Evolutionary conservation across 2,329 filamentous ascomycete genomes (phyloP).

Genomic region (Pyrenochaeta sp.): DNA sequence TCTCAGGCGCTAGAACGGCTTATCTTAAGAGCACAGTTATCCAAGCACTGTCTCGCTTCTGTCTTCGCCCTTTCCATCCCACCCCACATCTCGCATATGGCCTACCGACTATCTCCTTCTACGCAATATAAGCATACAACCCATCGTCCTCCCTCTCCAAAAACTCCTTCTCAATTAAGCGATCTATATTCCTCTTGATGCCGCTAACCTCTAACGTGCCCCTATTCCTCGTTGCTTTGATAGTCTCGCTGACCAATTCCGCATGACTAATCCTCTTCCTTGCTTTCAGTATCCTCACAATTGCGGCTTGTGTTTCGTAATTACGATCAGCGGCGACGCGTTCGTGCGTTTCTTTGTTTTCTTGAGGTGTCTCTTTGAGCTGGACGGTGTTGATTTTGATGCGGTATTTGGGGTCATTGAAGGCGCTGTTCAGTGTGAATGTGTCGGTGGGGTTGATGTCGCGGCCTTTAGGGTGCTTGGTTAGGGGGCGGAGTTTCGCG

Average conservation of each 20-base stretch:
- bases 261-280: slow-evolving; percentile 85
- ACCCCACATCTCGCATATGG: not conserved
- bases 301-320: slow-evolving; percentile 96
- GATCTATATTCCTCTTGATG: slow-evolving; percentile 98
- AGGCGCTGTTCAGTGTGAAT: slow-evolving; percentile 81
- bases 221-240: slow-evolving; percentile 84
- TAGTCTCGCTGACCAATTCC: slow-evolving; percentile 91
- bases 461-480: slow-evolving; percentile 83
- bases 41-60: not conserved
- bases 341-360: slow-evolving; percentile 94
- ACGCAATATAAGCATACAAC: slow-evolving; percentile 58
- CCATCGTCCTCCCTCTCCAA: slow-evolving; percentile 50
- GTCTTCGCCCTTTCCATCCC: not conserved
- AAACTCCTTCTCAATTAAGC: slow-evolving; percentile 63
- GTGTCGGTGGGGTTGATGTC: slow-evolving; percentile 82
- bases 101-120: slow-evolving; percentile 1
- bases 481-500: slow-evolving; percentile 83
- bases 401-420: slow-evolving; percentile 82
- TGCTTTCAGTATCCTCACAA: slow-evolving; percentile 97
- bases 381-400: slow-evolving; percentile 99
- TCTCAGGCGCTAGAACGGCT: no score
- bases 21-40: not conserved
- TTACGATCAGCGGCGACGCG: slow-evolving; percentile 87
- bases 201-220: slow-evolving; percentile 85
- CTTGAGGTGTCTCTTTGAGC: slow-evolving; percentile 91